These are phyloP conservation scores for Hyaloperonospora brassicae DNA, from an alignment of 352 stramenopile genomes.

Conservation along the genomic window DNA sequence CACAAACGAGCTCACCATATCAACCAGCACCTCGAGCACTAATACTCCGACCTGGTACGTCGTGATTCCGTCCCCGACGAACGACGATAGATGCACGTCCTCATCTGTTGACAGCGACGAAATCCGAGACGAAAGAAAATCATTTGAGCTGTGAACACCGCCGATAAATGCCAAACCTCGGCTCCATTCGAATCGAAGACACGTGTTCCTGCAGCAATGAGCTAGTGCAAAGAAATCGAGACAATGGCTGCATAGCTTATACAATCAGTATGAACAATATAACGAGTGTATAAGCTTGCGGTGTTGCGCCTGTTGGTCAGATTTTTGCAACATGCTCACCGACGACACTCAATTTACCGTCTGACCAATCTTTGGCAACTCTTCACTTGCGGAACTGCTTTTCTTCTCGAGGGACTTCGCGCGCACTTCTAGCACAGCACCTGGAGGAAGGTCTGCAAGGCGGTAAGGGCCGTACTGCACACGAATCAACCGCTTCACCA, in stretches of 20 bases:
- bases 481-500: conserved; percentile 85
- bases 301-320: background rate
- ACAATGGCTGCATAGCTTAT: no score
- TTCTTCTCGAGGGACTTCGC: conserved; percentile 47
- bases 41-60: conserved; percentile 45
- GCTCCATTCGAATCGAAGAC: conserved; percentile 10
- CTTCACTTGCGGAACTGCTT: conserved; percentile 12
- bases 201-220: conserved; percentile 10
- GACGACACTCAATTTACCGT: no score
- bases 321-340: no score
- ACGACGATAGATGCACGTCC: conserved; percentile 30
- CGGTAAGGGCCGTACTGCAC: conserved; percentile 86
- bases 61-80: conserved; percentile 40
- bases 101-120: conserved; percentile 27
- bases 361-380: conserved; percentile 13
- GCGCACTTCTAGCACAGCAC: conserved; percentile 70
- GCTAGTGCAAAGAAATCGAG: conserved; percentile 6
- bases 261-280: conserved; percentile 19
- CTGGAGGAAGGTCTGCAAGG: conserved; percentile 62
- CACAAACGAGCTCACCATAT: background rate
- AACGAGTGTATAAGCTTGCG: conserved; percentile 15
- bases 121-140: conserved; percentile 34
- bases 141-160: conserved; percentile 55
- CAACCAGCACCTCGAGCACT: conserved; percentile 14
- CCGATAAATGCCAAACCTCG: conserved; percentile 4